Evolutionary conservation across 2,329 filamentous ascomycete genomes (phyloP).

Genomic region (Botrytis cinerea): DNA sequence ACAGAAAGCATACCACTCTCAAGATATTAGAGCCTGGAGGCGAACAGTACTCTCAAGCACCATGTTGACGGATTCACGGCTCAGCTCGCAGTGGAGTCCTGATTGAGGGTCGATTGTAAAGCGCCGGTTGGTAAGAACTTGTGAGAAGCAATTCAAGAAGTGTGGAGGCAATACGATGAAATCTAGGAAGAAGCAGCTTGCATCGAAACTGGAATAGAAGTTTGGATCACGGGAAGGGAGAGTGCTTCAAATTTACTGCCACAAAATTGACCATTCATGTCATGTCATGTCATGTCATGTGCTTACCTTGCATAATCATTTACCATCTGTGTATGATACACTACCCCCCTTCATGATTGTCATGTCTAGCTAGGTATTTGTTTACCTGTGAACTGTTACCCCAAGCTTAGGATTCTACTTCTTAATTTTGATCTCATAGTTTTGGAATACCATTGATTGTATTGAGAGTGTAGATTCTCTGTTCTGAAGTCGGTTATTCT

Average conservation of each 20-base stretch:
- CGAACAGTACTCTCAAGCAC: background rate
- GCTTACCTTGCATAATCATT: constrained; percentile 1
- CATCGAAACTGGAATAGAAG: background rate
- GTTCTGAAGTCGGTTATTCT: constrained; percentile 9
- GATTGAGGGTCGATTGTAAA: background rate
- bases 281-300: background rate
- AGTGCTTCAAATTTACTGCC: background rate
- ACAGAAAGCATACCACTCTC: background rate
- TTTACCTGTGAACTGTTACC: background rate
- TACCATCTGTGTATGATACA: background rate
- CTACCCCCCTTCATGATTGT: background rate
- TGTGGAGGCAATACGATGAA: too few species aligned
- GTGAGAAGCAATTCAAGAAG: background rate
- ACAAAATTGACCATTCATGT: background rate
- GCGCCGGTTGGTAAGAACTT: background rate
- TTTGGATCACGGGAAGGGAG: background rate
- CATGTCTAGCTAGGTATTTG: background rate
- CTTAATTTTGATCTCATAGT: background rate
- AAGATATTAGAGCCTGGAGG: background rate
- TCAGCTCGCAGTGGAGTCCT: too few species aligned
- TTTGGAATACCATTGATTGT: background rate
- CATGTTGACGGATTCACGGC: background rate
- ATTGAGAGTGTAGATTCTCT: background rate
- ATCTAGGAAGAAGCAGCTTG: background rate
- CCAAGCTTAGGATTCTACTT: background rate